Base-by-base conservation (phyloP, 2,329 filamentous ascomycete genomes). In the Calonectria ilicicola region DNA sequence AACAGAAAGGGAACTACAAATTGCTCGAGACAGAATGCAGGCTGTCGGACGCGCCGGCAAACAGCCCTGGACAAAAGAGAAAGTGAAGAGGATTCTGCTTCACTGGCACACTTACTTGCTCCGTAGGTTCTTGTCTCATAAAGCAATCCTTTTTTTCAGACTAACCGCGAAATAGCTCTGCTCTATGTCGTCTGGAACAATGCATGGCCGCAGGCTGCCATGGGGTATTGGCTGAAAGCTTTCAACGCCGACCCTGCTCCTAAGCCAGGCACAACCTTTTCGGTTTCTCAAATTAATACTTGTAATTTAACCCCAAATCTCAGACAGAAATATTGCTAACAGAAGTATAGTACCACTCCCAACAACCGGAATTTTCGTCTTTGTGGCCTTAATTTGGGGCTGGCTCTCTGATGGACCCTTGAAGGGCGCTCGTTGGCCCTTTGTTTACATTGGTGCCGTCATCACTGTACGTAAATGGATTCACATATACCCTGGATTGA, bases 141-240 rank as follows among this genome's bases (percentile, higher is more conserved):
- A 15, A 26, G 21, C 12, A 35, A 10, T 3, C n/a, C n/a, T 17
- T 19, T 4, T 40, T 2, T 19, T 27, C 3, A 5, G 17, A 5
- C 63, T 71, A n/a, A 69, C 32, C 5, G n/a, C 32, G 2, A 21
- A 26, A 38, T 8, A 76, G 74, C 73, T 0, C 14, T 75, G 14
- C 40, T 75, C 2, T 76, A 76, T 12, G 53, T 76, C 29, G 47
- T 76, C 12, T 76, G 74, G 74, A 76, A 76, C 47, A 76, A 76
- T 12, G 74, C 65, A 23, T 69, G 56, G 44, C 74, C 74, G 1
- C 74, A 75, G 14, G 46, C 51, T 8, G 73, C 68, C 21, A 76
- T 76, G 74, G 74, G 74, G 2, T 76, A 74, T 65, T 76, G 74
- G 74, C 23, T 76, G 17, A 76, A 76, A 53, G 74, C 71, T 23